Evolutionary conservation across 164 flowering plant genomes (phyloP).

Genomic region (Liquidambar formosana): DNA sequence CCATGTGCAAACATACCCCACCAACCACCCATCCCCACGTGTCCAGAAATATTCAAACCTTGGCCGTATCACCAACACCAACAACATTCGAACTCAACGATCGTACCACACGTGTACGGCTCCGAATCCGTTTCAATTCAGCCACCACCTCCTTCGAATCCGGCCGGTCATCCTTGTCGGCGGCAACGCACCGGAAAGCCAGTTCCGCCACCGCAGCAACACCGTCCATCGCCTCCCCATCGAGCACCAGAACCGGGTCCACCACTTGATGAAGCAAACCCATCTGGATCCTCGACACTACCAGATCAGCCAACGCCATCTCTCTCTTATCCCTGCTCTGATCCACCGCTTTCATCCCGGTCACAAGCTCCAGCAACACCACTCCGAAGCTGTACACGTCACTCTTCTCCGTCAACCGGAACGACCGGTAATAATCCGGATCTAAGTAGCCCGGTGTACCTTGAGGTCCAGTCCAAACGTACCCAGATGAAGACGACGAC

Average conservation of each 20-base stretch:
- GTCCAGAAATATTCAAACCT: no score
- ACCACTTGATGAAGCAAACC: constrained; percentile 68
- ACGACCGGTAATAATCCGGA: constrained; percentile 85
- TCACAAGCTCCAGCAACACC: constrained; percentile 71
- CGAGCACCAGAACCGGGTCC: constrained; percentile 53
- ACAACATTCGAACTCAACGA: constrained; percentile 7
- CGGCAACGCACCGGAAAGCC: constrained; percentile 85
- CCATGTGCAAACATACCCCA: constrained; percentile 12
- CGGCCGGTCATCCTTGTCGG: constrained; percentile 90
- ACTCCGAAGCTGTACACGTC: constrained; percentile 96
- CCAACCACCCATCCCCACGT: neutral
- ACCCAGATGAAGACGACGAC: constrained; percentile 34
- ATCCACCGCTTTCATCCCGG: constrained; percentile 88
- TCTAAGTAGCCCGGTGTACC: constrained; percentile 96
- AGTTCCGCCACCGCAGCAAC: constrained; percentile 72
- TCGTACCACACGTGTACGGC: constrained; percentile 24
- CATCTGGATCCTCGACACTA: constrained; percentile 72
- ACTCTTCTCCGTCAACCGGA: constrained; percentile 86
- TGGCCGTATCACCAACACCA: neutral
- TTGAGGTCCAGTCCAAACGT: constrained; percentile 94
- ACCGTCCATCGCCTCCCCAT: constrained; percentile 43
- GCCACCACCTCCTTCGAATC: constrained; percentile 72
- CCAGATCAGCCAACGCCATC: constrained; percentile 71
- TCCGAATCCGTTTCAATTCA: constrained; percentile 62
- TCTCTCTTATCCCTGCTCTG: constrained; percentile 66